Evolutionary conservation across 495 filamentous ascomycete genomes (phyloP).

Genomic region (Achaetomiella virescens): DNA sequence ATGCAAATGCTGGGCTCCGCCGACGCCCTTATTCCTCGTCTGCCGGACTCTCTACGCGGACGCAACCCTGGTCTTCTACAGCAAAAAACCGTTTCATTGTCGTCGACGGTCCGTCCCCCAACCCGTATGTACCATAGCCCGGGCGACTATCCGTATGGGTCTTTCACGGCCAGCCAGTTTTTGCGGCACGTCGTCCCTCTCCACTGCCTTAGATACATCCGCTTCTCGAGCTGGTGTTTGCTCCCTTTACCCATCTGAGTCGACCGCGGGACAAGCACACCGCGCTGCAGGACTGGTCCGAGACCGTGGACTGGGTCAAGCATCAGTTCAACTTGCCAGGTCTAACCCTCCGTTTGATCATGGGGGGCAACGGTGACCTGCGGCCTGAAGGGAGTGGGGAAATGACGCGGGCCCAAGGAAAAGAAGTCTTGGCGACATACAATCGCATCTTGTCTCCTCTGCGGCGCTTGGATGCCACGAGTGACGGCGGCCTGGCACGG

Average conservation of each 20-base stretch:
- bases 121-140: neutral
- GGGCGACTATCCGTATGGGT: neutral
- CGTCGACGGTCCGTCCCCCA: neutral
- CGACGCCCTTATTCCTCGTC: conserved; percentile 4
- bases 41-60: conserved; percentile 1
- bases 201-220: neutral
- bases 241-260: neutral
- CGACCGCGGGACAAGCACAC: neutral
- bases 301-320: neutral
- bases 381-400: neutral
- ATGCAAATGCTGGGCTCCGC: conserved; percentile 3
- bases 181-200: neutral
- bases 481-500: neutral
- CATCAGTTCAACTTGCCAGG: conserved; percentile 1
- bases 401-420: neutral
- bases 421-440: neutral
- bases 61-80: neutral
- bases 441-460: neutral
- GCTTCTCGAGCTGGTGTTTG: conserved; percentile 5
- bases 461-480: neutral
- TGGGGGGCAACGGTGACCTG: neutral
- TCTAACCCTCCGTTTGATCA: conserved; percentile 1
- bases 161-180: conserved; percentile 7
- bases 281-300: neutral
- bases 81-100: conserved; percentile 6